Evolutionary conservation across 306 rosid genomes (phyloP), one percentile per base, ranked within the genome.

Genomic region (Abrus precatorius): DNA sequence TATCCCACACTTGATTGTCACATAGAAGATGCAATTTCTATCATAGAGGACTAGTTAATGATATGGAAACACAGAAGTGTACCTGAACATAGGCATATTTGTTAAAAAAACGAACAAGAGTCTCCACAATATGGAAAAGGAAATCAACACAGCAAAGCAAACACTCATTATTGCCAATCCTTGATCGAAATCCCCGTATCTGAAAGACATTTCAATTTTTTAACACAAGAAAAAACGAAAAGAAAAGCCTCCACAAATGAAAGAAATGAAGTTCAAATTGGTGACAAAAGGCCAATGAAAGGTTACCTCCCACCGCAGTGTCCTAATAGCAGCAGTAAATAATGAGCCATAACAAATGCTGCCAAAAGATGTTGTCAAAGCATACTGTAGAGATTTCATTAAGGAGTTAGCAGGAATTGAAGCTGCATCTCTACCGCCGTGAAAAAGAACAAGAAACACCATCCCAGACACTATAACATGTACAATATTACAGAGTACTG

Each of bases 61-160:
- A 14, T 45, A 79, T 47, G 71, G 52, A 20, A 20, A 57, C 59
- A 36, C 9, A 43, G 72, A 70, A 75, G 30, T 43, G 27, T 84
- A 96, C 98, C 99, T 96, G 98, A 65, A 96, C 98, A 77, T 92
- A 96, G 69, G 98, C 99, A 84, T 93, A 96, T 86, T 96, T 96
- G 89, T 96, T 96, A 85, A 96, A 96, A 83, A 96, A 96, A 38
- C 98, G 97, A 75, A 96, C 98, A 78, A 96, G 98, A 38, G 98
- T 96, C 90, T 96, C 99, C 85, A 96, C 99, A 12, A 96, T 93
- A 88, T 96, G 93, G 89, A 96, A 96, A 76, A 96, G 86, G 77
- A 96, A 96, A 92, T 96, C 99, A 69, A 93, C 97, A 78, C 93
- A 89, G 86, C 99, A 96, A 73, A 96, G 98, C 79, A 96, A 87